phyloP scores from a whole-genome alignment of 129 eudicot genomes.

The Tanacetum coccineum region DNA sequence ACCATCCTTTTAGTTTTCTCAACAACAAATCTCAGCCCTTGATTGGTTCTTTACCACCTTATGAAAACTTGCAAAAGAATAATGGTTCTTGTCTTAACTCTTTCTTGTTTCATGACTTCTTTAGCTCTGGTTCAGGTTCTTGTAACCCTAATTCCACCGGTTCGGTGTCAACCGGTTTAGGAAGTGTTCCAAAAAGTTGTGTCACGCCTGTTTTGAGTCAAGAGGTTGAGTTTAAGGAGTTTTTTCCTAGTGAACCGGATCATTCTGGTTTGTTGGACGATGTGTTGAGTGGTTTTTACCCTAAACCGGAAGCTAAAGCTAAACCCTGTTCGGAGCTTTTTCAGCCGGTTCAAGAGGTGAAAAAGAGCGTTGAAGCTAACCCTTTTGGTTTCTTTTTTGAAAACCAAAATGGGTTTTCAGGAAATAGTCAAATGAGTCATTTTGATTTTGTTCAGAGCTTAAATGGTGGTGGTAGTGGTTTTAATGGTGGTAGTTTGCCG shows the following conservation, averaged over 20 bases:
- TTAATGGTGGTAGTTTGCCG: conserved; percentile 17
- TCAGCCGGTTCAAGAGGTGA: neutral
- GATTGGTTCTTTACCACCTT: neutral
- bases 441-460: conserved; percentile 19
- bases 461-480: conserved; percentile 1
- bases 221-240: conserved; percentile 32
- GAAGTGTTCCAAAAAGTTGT: neutral
- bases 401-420: neutral
- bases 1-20: conserved; percentile 15
- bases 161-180: neutral
- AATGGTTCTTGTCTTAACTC: conserved; percentile 18
- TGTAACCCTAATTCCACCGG: neutral
- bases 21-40: conserved; percentile 7
- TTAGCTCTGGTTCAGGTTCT: conserved; percentile 19
- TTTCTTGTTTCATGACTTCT: conserved; percentile 39
- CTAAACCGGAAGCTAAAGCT: conserved; percentile 30
- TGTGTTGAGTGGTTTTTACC: conserved; percentile 57
- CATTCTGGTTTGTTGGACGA: conserved; percentile 66
- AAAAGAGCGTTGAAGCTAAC: conserved; percentile 10
- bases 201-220: neutral
- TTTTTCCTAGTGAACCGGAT: conserved; percentile 45
- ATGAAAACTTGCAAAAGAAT: neutral
- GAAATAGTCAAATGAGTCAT: neutral
- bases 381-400: conserved; percentile 34
- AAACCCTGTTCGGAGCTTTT: neutral